Evolutionary conservation across 331 rosid genomes (phyloP).

Genomic region (Quercus phellos): DNA sequence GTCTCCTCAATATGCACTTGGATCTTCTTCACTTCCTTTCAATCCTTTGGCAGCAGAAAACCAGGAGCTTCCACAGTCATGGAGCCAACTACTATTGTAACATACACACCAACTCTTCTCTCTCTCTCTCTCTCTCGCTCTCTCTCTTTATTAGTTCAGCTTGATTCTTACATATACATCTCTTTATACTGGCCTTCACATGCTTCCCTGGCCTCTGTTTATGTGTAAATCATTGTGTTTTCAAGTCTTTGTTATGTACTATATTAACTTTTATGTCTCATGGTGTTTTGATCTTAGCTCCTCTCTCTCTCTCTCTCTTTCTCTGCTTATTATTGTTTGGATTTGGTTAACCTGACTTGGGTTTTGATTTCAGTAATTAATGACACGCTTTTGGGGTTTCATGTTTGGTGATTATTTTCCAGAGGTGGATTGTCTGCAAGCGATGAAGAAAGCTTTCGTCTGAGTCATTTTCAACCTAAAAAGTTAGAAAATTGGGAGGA

Average conservation of each 20-base stretch:
- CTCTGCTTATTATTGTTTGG: neutral
- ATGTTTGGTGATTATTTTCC: conserved; percentile 16
- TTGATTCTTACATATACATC: neutral
- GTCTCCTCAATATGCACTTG: conserved; percentile 59
- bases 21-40: conserved; percentile 66
- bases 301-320: conserved; percentile 6
- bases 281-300: neutral
- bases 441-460: conserved; percentile 52
- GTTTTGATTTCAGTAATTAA: neutral
- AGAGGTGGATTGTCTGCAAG: conserved; percentile 56
- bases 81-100: conserved; percentile 80
- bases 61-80: conserved; percentile 56
- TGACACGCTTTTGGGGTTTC: neutral
- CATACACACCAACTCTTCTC: conserved; percentile 4
- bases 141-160: neutral
- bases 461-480: conserved; percentile 43
- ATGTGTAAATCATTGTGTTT: neutral
- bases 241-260: neutral
- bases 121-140: neutral
- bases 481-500: conserved; percentile 57
- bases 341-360: neutral
- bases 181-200: neutral
- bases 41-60: conserved; percentile 43
- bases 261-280: neutral
- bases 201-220: neutral